A percentile compares a stretch with the other conserved stretches of the same genome.
These are phyloP conservation scores for Trichoderma virens DNA, from an alignment of 495 filamentous ascomycete species.

Conservation along the genomic window DNA sequence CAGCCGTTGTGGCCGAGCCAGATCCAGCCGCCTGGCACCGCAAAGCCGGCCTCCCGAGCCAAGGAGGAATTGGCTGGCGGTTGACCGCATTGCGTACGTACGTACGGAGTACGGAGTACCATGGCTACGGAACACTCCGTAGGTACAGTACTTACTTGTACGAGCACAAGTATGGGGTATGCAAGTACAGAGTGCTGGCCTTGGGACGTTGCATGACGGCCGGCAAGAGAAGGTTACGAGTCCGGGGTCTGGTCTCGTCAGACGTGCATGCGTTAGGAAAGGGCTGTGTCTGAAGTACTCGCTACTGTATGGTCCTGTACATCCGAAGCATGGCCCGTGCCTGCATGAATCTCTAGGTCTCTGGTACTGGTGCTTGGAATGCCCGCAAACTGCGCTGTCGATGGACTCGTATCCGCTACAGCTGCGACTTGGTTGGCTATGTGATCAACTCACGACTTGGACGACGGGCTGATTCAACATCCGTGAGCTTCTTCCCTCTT, in stretches of 20 bases:
- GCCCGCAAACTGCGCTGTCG: neutral
- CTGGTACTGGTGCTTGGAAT: neutral
- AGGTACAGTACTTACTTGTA: too few species aligned
- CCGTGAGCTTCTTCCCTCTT: neutral
- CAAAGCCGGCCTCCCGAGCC: neutral
- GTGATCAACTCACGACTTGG: neutral
- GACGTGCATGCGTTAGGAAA: neutral
- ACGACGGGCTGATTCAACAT: neutral
- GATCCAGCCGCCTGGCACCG: neutral
- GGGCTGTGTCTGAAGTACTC: too few species aligned
- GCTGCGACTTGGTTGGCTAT: neutral
- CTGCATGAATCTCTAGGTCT: neutral
- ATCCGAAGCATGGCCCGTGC: too few species aligned
- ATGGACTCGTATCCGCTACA: neutral
- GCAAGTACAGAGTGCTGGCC: neutral
- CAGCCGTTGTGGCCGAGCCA: neutral
- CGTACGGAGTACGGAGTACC: neutral
- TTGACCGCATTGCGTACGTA: neutral
- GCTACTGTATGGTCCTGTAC: too few species aligned
- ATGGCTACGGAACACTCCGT: too few species aligned
- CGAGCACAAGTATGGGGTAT: neutral
- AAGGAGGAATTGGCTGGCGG: neutral
- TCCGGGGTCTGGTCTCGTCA: neutral
- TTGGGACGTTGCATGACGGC: slow-evolving; percentile 4
- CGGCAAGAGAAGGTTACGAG: neutral